These are phyloP conservation scores for Hemisphaericaspora lyxosophila DNA, from an alignment of 1,139 yeast species.

Conservation along the genomic window DNA sequence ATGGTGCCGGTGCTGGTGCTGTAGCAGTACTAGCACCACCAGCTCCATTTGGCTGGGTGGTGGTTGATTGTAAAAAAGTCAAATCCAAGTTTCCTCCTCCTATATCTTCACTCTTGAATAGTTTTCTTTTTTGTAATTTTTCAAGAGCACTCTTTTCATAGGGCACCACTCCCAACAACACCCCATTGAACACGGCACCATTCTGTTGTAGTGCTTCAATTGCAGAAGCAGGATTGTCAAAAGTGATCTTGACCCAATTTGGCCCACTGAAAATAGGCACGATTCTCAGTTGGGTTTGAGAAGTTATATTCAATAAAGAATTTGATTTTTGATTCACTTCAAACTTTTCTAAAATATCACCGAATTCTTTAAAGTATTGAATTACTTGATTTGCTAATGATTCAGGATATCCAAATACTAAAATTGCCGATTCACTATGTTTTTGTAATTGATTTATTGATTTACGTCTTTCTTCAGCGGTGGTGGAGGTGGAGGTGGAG, in stretches of 20 bases:
- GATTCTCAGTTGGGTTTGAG: constrained; percentile 18
- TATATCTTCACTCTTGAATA: constrained; percentile 54
- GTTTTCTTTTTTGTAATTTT: constrained; percentile 56
- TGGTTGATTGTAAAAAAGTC: too few relatives aligned
- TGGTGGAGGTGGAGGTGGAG: not conserved
- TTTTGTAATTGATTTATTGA: constrained; percentile 23
- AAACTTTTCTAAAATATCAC: constrained; percentile 76
- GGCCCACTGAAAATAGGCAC: constrained; percentile 78
- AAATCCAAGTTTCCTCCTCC: constrained; percentile 46
- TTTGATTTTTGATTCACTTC: constrained; percentile 38
- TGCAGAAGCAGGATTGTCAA: constrained; percentile 73
- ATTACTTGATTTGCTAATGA: constrained; percentile 65
- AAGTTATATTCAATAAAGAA: constrained; percentile 14
- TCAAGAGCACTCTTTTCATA: constrained; percentile 62
- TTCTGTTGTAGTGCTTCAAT: constrained; percentile 81
- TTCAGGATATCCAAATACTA: constrained; percentile 90
- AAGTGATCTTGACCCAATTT: constrained; percentile 88
- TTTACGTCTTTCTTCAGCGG: constrained; percentile 2
- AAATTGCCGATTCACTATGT: constrained; percentile 61
- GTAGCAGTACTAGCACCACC: not conserved
- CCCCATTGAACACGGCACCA: constrained; percentile 69
- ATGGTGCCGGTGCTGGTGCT: constrained; percentile 3
- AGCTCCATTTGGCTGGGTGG: constrained; percentile 4
- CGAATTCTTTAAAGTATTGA: constrained; percentile 76
- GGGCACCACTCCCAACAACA: constrained; percentile 75